Base-by-base conservation (phyloP, 2,329 filamentous ascomycete genomes). In the Neonectria faginata region DNA sequence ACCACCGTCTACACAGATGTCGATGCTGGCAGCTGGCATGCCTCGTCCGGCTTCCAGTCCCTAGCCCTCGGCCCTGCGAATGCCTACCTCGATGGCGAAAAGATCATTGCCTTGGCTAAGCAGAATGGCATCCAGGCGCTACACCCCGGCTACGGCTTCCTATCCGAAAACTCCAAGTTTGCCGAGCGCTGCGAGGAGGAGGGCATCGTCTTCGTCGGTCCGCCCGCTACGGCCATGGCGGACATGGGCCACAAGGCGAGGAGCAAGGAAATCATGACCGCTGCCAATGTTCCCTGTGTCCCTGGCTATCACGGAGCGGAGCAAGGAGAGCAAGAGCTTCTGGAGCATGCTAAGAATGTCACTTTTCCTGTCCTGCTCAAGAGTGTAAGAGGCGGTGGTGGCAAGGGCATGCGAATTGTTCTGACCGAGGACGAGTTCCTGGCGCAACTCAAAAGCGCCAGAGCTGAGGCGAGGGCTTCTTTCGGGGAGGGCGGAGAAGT, bases 1-100 rank as follows among this genome's bases (percentile, higher is more conserved):
- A 97, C 95, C 0, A 97, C 95, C 0, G 87, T 99, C 64, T 99
- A 97, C 80, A 99, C 96, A 8, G 92, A 97, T 70, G 92, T 95
- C 42, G 96, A 99, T 79, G 90, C 92, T 62, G 85, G 84, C 67
- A 91, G 94, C 31, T 96, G 97, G 80, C 96, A 99, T 83, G 94
- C 95, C 33, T 84, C 94, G 62, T 91, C 91, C 72, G 94, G 93
- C 27, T 91, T 92, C 2, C 92, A 92, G 77, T 90, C 94, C 27
- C 88, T 97, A 52, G 94, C 93, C 67, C 87, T 99, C 11, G 94
- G 94, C 22, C 88, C 91, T 8, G 89, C 93, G 16, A 91, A 91
- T 53, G 94, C 92, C 57, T 99, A 99, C 77, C 89, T 99, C 45
- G 95, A 99, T 78, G 94, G 94, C 61, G 92, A 97, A 74, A 89